These are phyloP conservation scores for Speleostelium caveatum DNA, from an alignment of 78 protist species.

Conservation along the genomic window DNA sequence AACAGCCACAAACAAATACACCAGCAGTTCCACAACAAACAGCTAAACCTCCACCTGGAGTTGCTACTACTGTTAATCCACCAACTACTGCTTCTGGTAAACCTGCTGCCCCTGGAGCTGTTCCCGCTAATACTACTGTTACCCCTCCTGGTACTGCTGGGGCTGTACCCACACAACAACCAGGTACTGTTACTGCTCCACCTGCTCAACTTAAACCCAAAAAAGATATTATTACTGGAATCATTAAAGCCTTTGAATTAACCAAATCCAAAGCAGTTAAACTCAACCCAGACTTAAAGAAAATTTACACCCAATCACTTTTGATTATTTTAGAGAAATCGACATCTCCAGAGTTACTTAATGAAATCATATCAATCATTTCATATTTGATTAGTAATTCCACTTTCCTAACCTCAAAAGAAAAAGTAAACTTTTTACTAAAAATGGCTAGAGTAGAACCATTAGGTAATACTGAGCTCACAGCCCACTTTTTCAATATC, in stretches of 20 bases:
- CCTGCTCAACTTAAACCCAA: background rate
- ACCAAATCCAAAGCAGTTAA: conserved; percentile 1
- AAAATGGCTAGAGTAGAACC: conserved; percentile 74
- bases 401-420: conserved; percentile 33
- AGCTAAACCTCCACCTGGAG: background rate
- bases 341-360: conserved; percentile 52
- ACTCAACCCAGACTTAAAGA: conserved; percentile 64
- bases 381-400: conserved; percentile 29
- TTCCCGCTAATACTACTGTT: background rate
- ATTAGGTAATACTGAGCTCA: conserved; percentile 6
- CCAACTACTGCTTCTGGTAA: background rate
- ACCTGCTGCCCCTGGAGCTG: background rate
- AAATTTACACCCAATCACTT: conserved; percentile 32
- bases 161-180: background rate
- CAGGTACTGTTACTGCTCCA: background rate
- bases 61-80: conserved; percentile 1
- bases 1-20: too few relatives aligned
- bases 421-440: conserved; percentile 50
- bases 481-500: conserved; percentile 32
- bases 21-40: background rate
- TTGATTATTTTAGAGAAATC: conserved; percentile 45
- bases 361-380: conserved; percentile 19
- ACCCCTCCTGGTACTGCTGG: background rate
- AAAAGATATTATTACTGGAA: conserved; percentile 19
- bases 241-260: conserved; percentile 33